Base-by-base conservation (phyloP, 164 flowering plant genomes). In the Magnolia officinalis region DNA sequence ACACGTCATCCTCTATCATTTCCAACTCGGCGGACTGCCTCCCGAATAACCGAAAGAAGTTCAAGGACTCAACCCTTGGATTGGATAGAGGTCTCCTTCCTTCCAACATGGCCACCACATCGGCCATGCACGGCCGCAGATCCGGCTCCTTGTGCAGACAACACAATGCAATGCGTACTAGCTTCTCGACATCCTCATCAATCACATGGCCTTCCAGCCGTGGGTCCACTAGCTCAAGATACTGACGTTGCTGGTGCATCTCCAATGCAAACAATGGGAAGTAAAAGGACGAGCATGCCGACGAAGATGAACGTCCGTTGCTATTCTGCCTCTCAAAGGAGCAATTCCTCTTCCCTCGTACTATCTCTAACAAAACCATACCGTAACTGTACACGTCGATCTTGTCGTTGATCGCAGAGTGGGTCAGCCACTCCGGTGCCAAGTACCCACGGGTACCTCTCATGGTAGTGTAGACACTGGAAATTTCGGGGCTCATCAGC, bases 381-480 rank as follows among this genome's bases (percentile, higher is more conserved):
- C 98, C 98, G 79, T 81, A 95, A 76, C 98, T 95, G 75, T 95
- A 95, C 16, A 95, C 97, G 77, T 95, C 98, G 11, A 97, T 88
- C 81, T 91, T 95, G 61, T 91, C 97, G 0, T 97, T 89, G 68
- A 93, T 86, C 55, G 96, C 86, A 8, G 95, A 85, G 80, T 86
- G 90, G n/a, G 97, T 92, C 0, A 95, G 89, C 98, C 98, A 95
- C 75, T 95, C 97, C 2, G 98, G 98, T 8, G 96, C 98, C 29
- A 95, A 92, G 79, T 92, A 93, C 6, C 98, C 98, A 0, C 98
- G 86, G 3, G 98, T 95, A 20, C 98, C 98, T 79, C 98, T 85
- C 98, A 93, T 90, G 21, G 94, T 91, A 26, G 97, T 92, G 82
- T 93, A 89, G 14, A 83, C 81, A 73, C 87, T 85, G 2, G 95